phyloP scores from a whole-genome alignment of 2,329 filamentous ascomycete species.

The Phialophora verrucosa region DNA sequence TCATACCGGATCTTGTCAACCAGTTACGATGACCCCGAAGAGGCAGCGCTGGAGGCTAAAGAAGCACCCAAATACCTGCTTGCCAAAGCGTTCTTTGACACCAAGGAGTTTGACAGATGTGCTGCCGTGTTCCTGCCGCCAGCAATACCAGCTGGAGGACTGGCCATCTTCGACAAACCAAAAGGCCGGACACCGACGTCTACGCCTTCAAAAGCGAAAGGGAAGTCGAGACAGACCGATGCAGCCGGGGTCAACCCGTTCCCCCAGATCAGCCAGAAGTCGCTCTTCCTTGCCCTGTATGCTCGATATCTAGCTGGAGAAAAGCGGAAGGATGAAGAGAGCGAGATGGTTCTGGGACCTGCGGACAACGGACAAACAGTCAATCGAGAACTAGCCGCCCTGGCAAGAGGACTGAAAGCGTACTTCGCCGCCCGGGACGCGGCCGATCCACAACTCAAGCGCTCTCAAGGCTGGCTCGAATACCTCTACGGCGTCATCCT shows the following conservation, averaged over 20 bases:
- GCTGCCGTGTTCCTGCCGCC: constrained; percentile 87
- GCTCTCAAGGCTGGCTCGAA: constrained; percentile 85
- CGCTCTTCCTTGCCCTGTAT: constrained; percentile 88
- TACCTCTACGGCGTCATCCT: constrained; percentile 83
- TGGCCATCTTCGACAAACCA: constrained; percentile 55
- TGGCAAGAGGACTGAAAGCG: constrained; percentile 76
- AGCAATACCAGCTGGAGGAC: constrained; percentile 71
- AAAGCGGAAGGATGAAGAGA: constrained; percentile 94
- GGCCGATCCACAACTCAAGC: constrained; percentile 35
- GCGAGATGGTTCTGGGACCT: constrained; percentile 95
- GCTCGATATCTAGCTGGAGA: constrained; percentile 92
- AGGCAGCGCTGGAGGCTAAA: constrained; percentile 75
- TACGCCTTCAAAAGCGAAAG: constrained; percentile 64
- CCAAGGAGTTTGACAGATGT: constrained; percentile 91
- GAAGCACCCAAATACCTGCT: constrained; percentile 85
- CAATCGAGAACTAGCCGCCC: constrained; percentile 81
- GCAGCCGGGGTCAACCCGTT: constrained; percentile 48
- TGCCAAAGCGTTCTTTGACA: constrained; percentile 94
- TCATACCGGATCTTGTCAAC: constrained; percentile 57
- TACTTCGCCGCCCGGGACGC: constrained; percentile 73
- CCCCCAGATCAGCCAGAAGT: constrained; percentile 78
- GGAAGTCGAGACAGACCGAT: constrained; percentile 57
- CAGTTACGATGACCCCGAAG: constrained; percentile 69
- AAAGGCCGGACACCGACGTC: constrained; percentile 47
- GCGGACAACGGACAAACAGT: constrained; percentile 81